Evolutionary conservation across 345 rosid genomes (phyloP), one percentile per base, ranked within the genome.

Genomic region (Euphorbia tirucalli): DNA sequence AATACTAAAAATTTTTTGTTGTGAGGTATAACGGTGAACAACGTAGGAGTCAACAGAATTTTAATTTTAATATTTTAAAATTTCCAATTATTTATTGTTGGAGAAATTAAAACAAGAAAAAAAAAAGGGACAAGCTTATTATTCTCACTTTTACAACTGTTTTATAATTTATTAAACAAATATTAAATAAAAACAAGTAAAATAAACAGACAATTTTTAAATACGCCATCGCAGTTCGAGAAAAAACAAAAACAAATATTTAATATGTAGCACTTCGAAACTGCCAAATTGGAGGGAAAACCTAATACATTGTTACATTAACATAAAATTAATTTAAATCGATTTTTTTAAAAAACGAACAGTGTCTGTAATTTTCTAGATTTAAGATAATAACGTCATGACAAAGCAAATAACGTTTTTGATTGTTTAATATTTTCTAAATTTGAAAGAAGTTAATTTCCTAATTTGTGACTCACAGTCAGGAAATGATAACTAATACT

Each of bases 231-330:
- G 11, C 43, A 49, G 10, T 8, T 9, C 3, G 25, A 52, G 24
- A 52, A 52, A n/a, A 52, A n/a, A n/a, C n/a, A n/a, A n/a, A n/a
- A 19, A 19, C 9, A 19, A n/a, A n/a, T 52, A 56, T 24, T 22
- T 5, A n/a, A 52, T 55, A 55, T 55, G n/a, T 6, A 19, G 25
- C 22, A 19, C 10, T 6, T 22, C n/a, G 49, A 55, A 68, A 19
- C 10, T 6, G 5, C n/a, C 32, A 55, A 68, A 68, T 54, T 22
- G 49, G 62, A 68, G 71, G 71, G 71, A 68, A 68, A 54, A 54
- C 22, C 22, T 41, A 43, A 24, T 13, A 14, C 1, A 24, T 41
- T 18, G 8, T 15, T 16, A 1, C 18, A 46, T 13, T 16, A 46
- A 7, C 52, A 7, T 46, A 46, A 46, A 46, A 46, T 46, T 16